Evolutionary conservation across 2,329 filamentous ascomycete genomes (phyloP), one percentile per base, ranked within the genome.

Genomic region (Cercospora sp.): DNA sequence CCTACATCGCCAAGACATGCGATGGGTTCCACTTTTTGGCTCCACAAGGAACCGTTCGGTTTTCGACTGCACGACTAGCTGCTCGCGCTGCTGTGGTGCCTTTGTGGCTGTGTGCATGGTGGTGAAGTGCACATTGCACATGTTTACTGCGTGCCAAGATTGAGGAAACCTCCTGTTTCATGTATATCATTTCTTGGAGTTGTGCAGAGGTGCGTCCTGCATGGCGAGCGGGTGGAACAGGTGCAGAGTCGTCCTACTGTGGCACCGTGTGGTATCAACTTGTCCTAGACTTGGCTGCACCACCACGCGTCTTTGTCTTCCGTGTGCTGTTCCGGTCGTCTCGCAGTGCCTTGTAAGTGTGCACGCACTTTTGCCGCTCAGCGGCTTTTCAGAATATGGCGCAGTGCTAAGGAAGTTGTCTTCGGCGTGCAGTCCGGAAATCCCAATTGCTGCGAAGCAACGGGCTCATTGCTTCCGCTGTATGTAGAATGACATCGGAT

Each of bases 1-100:
- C 31, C 33, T 36, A 58, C 51, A 58, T 58, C 51, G 45, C 62
- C 48, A 58, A 64, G 62, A 51, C 36, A 58, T 55, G 18, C 18
- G 10, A 48, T 18, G 18, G 20, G 48, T 16, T 39, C 62, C 48
- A 45, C 8, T 16, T 16, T 60, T 33, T n/a, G n/a, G n/a, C 33
- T 26, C 28, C 30, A 60, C 18, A 20, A 36, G 18, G 31, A 39
- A 30, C 45, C 45, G 45, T 26, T 13, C 45, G 20, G 18, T 20
- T 20, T 12, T 20, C 33, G 33, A 36, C 1, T 13, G 9, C 12
- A 33, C 9, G 10, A 33, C 31, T 12, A 33, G 31, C 12, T 12
- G 31, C 12, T 33, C 31, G 3, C 10, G 31, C 12, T 12, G 31
- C 12, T 33, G 31, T 33, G 31, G 42, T 48, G 36, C 36, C 6